phyloP scores from a whole-genome alignment of 2,329 filamentous ascomycete genomes.

The Aspergillus ustus region DNA sequence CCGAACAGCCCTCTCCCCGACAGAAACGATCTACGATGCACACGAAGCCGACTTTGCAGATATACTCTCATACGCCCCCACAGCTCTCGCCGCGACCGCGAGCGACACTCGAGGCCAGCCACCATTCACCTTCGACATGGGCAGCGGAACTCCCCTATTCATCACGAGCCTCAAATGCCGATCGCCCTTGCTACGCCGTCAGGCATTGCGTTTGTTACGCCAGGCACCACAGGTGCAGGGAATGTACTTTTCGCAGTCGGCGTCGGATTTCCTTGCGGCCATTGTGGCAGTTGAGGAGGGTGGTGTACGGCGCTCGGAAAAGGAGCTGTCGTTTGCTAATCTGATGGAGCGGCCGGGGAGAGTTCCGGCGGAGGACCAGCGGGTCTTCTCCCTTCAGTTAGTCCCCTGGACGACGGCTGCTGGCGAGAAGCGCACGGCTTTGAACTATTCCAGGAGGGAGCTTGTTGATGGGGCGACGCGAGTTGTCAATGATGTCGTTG shows the following conservation, averaged over 20 bases:
- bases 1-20: conserved; percentile 19
- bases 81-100: conserved; percentile 13
- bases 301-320: background rate
- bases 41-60: conserved; percentile 12
- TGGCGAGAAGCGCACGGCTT: background rate
- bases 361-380: background rate
- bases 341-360: background rate
- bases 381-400: background rate
- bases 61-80: conserved; percentile 4
- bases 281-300: conserved; percentile 21
- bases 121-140: conserved; percentile 32
- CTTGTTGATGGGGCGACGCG: background rate
- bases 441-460: background rate
- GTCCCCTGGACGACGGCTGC: background rate
- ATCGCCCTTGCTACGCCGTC: conserved; percentile 25
- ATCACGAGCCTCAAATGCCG: conserved; percentile 32
- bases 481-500: background rate
- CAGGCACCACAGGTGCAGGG: conserved; percentile 30
- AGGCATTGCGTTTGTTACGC: conserved; percentile 26
- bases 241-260: conserved; percentile 28
- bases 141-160: conserved; percentile 28
- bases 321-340: background rate
- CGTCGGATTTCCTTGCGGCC: conserved; percentile 23
- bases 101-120: conserved; percentile 19
- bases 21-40: conserved; percentile 24